These are phyloP conservation scores for Melastoma candidum DNA, from an alignment of 441 rosid genomes.

Conservation along the genomic window DNA sequence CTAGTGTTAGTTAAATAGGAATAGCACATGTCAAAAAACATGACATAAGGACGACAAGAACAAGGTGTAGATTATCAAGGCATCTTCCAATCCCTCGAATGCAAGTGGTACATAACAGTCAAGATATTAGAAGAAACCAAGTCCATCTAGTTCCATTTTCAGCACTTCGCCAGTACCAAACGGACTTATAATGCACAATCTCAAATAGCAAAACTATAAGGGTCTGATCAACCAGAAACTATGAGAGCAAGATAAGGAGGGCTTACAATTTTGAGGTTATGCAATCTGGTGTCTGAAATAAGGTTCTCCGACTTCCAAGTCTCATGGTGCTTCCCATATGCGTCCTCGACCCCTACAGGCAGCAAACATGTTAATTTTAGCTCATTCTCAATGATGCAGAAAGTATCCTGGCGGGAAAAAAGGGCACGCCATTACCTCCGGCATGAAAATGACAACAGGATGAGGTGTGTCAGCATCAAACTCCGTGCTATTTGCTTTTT, in stretches of 20 bases:
- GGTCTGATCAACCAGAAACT: slow-evolving; percentile 1
- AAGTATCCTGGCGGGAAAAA: not conserved
- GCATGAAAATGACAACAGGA: slow-evolving; percentile 64
- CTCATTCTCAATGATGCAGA: too few relatives aligned
- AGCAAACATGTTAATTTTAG: slow-evolving; percentile 2
- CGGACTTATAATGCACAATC: not conserved
- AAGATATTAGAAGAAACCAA: too few relatives aligned
- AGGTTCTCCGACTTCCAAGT: slow-evolving; percentile 63
- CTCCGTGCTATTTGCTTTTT: slow-evolving; percentile 54
- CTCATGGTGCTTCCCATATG: slow-evolving; percentile 89
- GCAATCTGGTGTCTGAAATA: slow-evolving; percentile 44
- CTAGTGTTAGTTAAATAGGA: slow-evolving; percentile 9
- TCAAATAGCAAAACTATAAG: not conserved
- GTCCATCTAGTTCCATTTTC: too few relatives aligned
- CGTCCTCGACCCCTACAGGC: slow-evolving; percentile 56
- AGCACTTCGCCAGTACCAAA: too few relatives aligned
- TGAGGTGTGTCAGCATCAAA: slow-evolving; percentile 50
- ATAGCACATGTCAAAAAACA: slow-evolving; percentile 1
- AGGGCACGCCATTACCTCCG: slow-evolving; percentile 37
- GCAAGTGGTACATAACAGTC: too few relatives aligned
- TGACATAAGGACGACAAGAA: not conserved
- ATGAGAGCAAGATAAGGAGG: slow-evolving; percentile 3
- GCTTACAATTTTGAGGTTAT: slow-evolving; percentile 47
- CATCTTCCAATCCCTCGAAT: too few relatives aligned
- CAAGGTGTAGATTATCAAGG: too few relatives aligned